Evolutionary conservation across 1,284 basidiomycete genomes (phyloP), one percentile per base, ranked within the genome.

Genomic region (Sporisorium exsertum): DNA sequence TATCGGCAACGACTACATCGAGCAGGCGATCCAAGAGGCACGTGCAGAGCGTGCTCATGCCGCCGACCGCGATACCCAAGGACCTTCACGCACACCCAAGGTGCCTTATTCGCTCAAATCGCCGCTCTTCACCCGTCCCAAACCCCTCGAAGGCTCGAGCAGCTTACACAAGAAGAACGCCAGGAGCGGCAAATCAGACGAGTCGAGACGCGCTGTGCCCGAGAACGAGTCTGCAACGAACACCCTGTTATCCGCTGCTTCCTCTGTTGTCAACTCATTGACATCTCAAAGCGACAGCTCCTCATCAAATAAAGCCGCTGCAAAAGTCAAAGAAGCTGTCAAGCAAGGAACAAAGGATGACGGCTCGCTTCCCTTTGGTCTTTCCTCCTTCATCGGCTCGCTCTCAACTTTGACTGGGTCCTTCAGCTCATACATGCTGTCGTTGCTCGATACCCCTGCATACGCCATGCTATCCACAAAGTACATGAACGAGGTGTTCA

Each of bases 371-470:
- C 64, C 72, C 0, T 77, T 77, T 29, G 66, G 73, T 52, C 58
- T 80, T 8, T 65, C 65, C 3, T 52, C 57, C 27, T 76, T 82
- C 62, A 70, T 77, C 37, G 58, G 64, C 10, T 78, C 78, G 7
- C 65, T 84, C 13, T 58, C 70, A 26, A 73, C 89, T 5, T 88
- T 95, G 15, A 92, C 93, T 0, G 91, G 91, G 4, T 92, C 92
- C 13, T 91, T 98, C 82, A 94, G 94, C 9, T 92, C 92, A 1
- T 91, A 95, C 79, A 89, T 99, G 43, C 90, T 99, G n/a, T 92
- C 92, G 59, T 87, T 96, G 60, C 90, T 99, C 79, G 97, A 99
- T 88, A 95, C 95, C 1, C 97, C 97, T 0, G 97, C 97, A 0
- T 99, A 99, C 85, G 91, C 93, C 16, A 97, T 98, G 86, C 90